These are phyloP conservation scores for Rusavskia elegans DNA, from an alignment of 495 filamentous ascomycete species.

Conservation along the genomic window DNA sequence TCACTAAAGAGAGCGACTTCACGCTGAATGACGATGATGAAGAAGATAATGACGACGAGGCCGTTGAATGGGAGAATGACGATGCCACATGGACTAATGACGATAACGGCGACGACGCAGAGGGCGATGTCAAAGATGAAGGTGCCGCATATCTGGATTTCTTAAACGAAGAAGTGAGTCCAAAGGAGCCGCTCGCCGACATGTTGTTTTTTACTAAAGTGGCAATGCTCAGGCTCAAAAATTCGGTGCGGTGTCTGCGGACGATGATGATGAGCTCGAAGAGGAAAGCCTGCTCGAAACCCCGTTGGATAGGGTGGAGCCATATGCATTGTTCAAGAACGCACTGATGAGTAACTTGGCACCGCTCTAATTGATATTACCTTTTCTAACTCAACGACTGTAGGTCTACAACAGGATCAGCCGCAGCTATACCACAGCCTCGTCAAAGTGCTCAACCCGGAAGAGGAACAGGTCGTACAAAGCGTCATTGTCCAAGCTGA, in stretches of 20 bases:
- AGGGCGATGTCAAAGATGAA: slow-evolving; percentile 66
- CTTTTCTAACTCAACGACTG: slow-evolving; percentile 7
- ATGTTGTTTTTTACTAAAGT: slow-evolving; percentile 4
- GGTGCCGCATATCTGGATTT: slow-evolving; percentile 92
- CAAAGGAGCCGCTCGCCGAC: no score
- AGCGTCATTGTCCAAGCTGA: slow-evolving; percentile 71
- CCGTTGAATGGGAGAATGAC: slow-evolving; percentile 38
- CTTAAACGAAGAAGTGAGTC: slow-evolving; percentile 68
- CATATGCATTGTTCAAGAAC: slow-evolving; percentile 72
- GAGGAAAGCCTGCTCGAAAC: slow-evolving; percentile 87
- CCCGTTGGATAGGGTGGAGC: slow-evolving; percentile 85
- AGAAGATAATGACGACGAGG: slow-evolving; percentile 59
- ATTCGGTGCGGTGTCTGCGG: slow-evolving; percentile 51
- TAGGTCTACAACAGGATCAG: slow-evolving; percentile 79
- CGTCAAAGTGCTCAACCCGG: slow-evolving; percentile 57
- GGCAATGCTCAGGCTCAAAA: slow-evolving; percentile 51
- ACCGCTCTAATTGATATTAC: slow-evolving; percentile 5
- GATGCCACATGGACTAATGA: slow-evolving; percentile 57
- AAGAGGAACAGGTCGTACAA: slow-evolving; percentile 71
- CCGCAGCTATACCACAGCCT: slow-evolving; percentile 74
- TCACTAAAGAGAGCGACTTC: slow-evolving; percentile 76
- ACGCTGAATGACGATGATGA: slow-evolving; percentile 45
- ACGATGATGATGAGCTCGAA: slow-evolving; percentile 80
- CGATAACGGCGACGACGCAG: slow-evolving; percentile 41
- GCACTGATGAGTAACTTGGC: slow-evolving; percentile 53